Conservation (phyloP, 805 yeast genomes). For the Saturnispora silvae region DNA sequence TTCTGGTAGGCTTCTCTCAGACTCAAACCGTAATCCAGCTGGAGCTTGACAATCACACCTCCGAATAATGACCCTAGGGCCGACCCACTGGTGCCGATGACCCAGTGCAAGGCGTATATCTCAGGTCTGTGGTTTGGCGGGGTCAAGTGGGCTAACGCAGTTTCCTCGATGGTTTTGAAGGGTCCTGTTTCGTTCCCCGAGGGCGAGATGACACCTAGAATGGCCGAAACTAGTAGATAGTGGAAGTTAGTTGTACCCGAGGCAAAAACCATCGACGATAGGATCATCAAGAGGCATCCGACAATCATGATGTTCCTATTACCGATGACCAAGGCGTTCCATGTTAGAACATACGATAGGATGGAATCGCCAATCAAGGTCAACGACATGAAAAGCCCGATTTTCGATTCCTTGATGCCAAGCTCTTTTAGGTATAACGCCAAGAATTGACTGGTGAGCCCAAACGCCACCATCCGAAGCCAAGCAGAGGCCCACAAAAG, state of each 20-base stretch:
- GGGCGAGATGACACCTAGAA: slow-evolving; percentile 79
- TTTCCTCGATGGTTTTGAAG: slow-evolving; percentile 76
- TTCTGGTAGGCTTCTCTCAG: slow-evolving; percentile 40
- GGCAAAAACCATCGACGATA: slow-evolving; percentile 60
- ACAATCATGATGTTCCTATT: slow-evolving; percentile 50
- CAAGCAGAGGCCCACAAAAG: slow-evolving; percentile 61
- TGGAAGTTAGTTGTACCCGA: slow-evolving; percentile 37
- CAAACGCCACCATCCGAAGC: slow-evolving; percentile 63
- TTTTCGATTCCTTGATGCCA: slow-evolving; percentile 42
- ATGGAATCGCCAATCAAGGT: slow-evolving; percentile 72
- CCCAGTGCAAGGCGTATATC: slow-evolving; percentile 63
- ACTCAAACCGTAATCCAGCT: slow-evolving; percentile 27
- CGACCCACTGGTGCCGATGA: slow-evolving; percentile 59
- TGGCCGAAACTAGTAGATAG: slow-evolving; percentile 57
- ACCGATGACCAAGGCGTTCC: slow-evolving; percentile 68
- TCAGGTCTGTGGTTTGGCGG: slow-evolving; percentile 55
- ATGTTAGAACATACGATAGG: slow-evolving; percentile 59
- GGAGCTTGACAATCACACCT: slow-evolving; percentile 47
- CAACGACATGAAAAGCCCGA: slow-evolving; percentile 74
- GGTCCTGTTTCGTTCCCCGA: slow-evolving; percentile 90
- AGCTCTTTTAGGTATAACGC: slow-evolving; percentile 53
- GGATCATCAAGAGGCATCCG: slow-evolving; percentile 59
- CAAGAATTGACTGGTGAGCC: slow-evolving; percentile 68
- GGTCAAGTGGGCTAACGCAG: slow-evolving; percentile 71
- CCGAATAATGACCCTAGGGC: slow-evolving; percentile 61